phyloP scores from a whole-genome alignment of 2,329 filamentous ascomycete species.

The Fusarium sp. region DNA sequence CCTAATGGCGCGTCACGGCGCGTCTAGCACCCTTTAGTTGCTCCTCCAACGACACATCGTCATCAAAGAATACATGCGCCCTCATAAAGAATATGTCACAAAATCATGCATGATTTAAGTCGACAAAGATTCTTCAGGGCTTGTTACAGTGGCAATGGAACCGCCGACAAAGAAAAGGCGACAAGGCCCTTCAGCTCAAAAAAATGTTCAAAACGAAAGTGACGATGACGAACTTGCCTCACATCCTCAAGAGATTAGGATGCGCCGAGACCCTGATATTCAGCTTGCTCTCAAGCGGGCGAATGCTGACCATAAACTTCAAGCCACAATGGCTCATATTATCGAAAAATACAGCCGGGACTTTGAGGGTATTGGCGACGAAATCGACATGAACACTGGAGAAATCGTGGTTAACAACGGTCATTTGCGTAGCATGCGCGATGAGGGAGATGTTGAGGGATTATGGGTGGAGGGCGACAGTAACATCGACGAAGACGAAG shows the following conservation, averaged over 20 bases:
- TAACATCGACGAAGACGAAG: slow-evolving; percentile 50
- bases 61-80: slow-evolving; percentile 13
- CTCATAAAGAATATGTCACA: neutral
- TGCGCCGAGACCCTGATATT: slow-evolving; percentile 40
- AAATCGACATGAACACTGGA: slow-evolving; percentile 85
- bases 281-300: slow-evolving; percentile 70
- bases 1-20: slow-evolving; percentile 17
- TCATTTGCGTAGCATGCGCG: slow-evolving; percentile 73
- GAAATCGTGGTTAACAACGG: slow-evolving; percentile 91
- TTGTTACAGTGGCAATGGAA: slow-evolving; percentile 57
- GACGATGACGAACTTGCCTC: slow-evolving; percentile 60
- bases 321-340: slow-evolving; percentile 86
- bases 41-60: slow-evolving; percentile 40
- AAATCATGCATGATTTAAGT: neutral
- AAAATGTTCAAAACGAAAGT: slow-evolving; percentile 42
- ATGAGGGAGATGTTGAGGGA: slow-evolving; percentile 59
- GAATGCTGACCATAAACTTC: slow-evolving; percentile 75
- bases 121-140: neutral
- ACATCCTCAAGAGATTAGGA: slow-evolving; percentile 57
- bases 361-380: slow-evolving; percentile 85
- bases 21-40: slow-evolving; percentile 33
- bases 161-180: slow-evolving; percentile 69
- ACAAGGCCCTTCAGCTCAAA: slow-evolving; percentile 54
- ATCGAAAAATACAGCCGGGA: slow-evolving; percentile 89
- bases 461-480: slow-evolving; percentile 39